A percentile compares a stretch with the other conserved stretches of the same genome.
Evolutionary conservation across 225 moss, liverwort and hornwort species (phyloP).

Genomic region (Lunularia cruciata): DNA sequence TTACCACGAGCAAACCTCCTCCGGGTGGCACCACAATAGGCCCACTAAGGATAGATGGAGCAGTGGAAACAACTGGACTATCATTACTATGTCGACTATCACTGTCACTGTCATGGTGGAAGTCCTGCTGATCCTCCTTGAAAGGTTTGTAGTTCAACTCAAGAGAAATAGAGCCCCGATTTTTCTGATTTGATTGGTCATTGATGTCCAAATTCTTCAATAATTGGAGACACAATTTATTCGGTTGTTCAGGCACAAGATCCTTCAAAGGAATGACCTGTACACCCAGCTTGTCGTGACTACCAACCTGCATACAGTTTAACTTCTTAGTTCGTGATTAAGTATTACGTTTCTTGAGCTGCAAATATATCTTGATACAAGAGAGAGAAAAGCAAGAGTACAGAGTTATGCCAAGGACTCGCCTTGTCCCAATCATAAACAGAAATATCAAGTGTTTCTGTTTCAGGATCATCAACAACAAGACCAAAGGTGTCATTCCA

Average conservation of each 20-base stretch:
- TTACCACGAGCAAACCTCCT: constrained; percentile 76
- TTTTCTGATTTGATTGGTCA: constrained; percentile 59
- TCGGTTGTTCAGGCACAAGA: constrained; percentile 51
- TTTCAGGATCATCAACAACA: constrained; percentile 67
- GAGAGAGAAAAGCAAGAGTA: not conserved
- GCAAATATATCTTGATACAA: not conserved
- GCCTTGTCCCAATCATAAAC: constrained; percentile 99
- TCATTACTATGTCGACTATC: constrained; percentile 34
- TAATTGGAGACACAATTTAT: constrained; percentile 38
- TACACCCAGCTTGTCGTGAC: constrained; percentile 86
- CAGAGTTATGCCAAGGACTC: not conserved
- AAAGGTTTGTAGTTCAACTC: constrained; percentile 83
- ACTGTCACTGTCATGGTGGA: constrained; percentile 32
- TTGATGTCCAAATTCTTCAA: constrained; percentile 77
- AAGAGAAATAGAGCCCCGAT: constrained; percentile 60
- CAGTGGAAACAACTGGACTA: constrained; percentile 52
- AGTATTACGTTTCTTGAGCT: not conserved
- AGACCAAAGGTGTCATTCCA: constrained; percentile 94
- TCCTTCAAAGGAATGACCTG: constrained; percentile 64
- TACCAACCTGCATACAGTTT: constrained; percentile 52
- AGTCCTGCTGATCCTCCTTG: constrained; percentile 43
- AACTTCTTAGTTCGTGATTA: not conserved
- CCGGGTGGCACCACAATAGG: constrained; percentile 21
- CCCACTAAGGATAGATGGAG: not conserved
- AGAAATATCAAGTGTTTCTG: constrained; percentile 76